These are phyloP conservation scores for Tetradesmus lagerheimii DNA, from an alignment of 139 green algal species.

Conservation along the genomic window DNA sequence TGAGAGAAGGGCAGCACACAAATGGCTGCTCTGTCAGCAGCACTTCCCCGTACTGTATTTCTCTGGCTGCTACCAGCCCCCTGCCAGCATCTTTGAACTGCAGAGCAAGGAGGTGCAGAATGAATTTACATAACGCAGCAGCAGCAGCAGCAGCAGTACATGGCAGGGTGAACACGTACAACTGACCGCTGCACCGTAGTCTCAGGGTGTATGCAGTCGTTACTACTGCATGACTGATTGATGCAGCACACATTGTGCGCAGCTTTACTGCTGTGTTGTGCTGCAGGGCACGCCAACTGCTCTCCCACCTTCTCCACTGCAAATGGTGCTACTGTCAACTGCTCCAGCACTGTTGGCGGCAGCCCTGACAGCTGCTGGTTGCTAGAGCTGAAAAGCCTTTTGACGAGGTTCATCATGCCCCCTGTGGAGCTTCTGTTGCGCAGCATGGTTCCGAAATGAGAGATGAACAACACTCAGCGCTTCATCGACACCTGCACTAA, in stretches of 20 bases:
- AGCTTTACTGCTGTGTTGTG: neutral
- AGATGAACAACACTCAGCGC: neutral
- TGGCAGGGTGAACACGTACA: neutral
- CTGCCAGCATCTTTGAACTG: conserved; percentile 21
- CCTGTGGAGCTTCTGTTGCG: neutral
- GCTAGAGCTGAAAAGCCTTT: conserved; percentile 13
- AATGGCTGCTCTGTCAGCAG: conserved; percentile 15
- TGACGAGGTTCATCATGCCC: neutral
- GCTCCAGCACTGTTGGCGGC: conserved; percentile 14
- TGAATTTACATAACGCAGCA: neutral
- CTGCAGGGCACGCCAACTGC: neutral
- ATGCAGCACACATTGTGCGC: neutral
- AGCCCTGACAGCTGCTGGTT: neutral
- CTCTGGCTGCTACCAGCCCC: conserved; percentile 21
- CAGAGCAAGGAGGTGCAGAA: neutral
- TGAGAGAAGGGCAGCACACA: conserved; percentile 18
- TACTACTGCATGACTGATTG: neutral
- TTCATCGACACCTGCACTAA: neutral
- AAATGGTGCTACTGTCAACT: conserved; percentile 8
- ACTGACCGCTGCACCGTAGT: neutral
- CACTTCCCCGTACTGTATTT: conserved; percentile 22
- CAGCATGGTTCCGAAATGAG: neutral
- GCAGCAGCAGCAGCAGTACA: conserved; percentile 17
- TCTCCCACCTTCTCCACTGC: conserved; percentile 9
- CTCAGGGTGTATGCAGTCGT: neutral